phyloP scores from a whole-genome alignment of 1,139 yeast genomes.

The Suhomyces coccinellae region DNA sequence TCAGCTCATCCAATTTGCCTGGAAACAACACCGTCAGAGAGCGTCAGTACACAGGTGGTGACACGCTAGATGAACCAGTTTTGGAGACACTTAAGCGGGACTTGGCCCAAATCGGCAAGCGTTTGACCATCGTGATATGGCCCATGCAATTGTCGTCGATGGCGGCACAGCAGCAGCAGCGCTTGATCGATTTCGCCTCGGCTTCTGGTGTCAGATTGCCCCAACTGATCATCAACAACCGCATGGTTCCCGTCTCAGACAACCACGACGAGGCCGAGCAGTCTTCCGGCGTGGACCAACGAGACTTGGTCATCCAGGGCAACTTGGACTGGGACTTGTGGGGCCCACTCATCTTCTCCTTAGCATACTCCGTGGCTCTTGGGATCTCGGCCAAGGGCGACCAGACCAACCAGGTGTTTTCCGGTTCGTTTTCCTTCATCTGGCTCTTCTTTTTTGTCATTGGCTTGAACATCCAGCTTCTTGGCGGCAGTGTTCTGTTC shows the following conservation, averaged over 20 bases:
- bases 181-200: constrained; percentile 44
- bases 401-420: constrained; percentile 51
- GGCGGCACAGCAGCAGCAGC: constrained; percentile 47
- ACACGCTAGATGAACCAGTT: constrained; percentile 84
- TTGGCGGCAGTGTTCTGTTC: constrained; percentile 72
- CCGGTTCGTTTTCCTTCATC: constrained; percentile 45
- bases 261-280: constrained; percentile 27
- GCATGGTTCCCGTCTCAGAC: constrained; percentile 32
- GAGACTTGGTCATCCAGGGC: constrained; percentile 22
- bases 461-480: constrained; percentile 69
- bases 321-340: constrained; percentile 81
- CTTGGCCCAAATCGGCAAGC: constrained; percentile 59
- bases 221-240: constrained; percentile 32
- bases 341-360: constrained; percentile 82
- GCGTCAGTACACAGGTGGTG: constrained; percentile 78
- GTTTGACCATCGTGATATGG: constrained; percentile 72
- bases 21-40: constrained; percentile 61
- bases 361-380: constrained; percentile 58
- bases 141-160: constrained; percentile 52
- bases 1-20: constrained; percentile 30
- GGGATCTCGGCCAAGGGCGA: constrained; percentile 43
- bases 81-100: constrained; percentile 68
- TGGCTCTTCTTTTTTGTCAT: constrained; percentile 61
- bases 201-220: constrained; percentile 49
- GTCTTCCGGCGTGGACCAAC: constrained; percentile 9